These are phyloP conservation scores for Parmales sp. DNA, from an alignment of 108 stramenopile species.

Conservation along the genomic window DNA sequence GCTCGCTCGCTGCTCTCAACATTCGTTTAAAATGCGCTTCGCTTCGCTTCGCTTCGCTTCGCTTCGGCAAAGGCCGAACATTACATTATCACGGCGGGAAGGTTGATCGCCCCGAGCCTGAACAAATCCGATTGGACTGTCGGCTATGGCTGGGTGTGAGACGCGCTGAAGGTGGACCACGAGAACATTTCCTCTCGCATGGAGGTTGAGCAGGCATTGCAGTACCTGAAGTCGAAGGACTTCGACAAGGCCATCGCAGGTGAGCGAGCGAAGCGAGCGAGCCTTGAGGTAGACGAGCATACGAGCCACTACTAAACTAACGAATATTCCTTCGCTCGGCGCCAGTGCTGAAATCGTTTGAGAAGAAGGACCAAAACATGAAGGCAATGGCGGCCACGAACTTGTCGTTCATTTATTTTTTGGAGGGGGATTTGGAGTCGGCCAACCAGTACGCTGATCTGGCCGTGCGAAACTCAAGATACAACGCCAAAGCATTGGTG, in stretches of 20 bases:
- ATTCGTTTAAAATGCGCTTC: too few species aligned
- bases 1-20: too few species aligned
- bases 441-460: constrained; percentile 68
- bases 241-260: constrained; percentile 39
- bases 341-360: constrained; percentile 59
- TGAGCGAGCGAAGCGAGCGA: too few species aligned
- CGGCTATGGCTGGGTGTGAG: constrained; percentile 67
- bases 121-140: constrained; percentile 39
- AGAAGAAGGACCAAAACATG: constrained; percentile 58
- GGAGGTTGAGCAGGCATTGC: constrained; percentile 57
- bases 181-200: constrained; percentile 50
- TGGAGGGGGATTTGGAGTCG: constrained; percentile 53
- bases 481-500: constrained; percentile 79
- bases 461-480: constrained; percentile 61
- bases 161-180: constrained; percentile 44
- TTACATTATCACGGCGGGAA: constrained; percentile 51
- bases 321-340: too few species aligned
- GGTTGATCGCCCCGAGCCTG: constrained; percentile 59
- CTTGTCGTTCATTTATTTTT: constrained; percentile 71
- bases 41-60: not conserved
- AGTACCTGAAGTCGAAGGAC: constrained; percentile 35
- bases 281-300: too few species aligned
- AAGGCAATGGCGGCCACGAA: constrained; percentile 73
- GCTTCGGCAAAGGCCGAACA: constrained; percentile 1
- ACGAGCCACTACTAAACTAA: too few species aligned